Base-by-base conservation (phyloP, 2,329 filamentous ascomycete genomes). In the Botrytis galanthina region DNA sequence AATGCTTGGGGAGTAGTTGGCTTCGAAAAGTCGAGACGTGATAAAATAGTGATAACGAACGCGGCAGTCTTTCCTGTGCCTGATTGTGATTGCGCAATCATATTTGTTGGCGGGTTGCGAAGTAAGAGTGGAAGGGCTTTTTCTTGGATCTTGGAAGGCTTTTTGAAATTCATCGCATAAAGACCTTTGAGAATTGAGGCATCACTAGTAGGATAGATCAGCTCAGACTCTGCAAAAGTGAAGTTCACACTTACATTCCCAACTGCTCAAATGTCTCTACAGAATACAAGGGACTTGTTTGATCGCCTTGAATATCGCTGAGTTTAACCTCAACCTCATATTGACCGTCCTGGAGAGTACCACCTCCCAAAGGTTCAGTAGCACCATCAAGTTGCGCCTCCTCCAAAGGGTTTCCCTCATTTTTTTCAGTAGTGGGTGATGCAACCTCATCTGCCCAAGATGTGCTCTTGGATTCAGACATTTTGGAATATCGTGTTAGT, bases 31-130 rank as follows among this genome's bases (percentile, higher is more conserved):
- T 99, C 94, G 80, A 98, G 84, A 76, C 96, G 93, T 74, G 93
- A 93, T 59, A 99, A 88, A 75, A 97, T 92, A 75, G 97, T 97
- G 75, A 97, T 91, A 63, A 96, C 93, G 82, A 99, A 99, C 35
- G 96, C 96, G 32, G 95, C 96, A 0, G 96, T 99, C 86, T 99
- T 99, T 80, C 96, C 96, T 32, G 96, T 99, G 78, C 96, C 96
- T 3, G 96, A 99, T 83, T 99, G 96, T n/a, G 96, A 99, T 84
- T 99, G 96, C 5, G 95, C 96, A 80, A 99, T 95, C 88, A 99
- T 92, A 83, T 98, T 98, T 77, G 88, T 87, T 0, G 95, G 92
- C n/a, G 96, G 95, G 80, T 97, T 87, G 78, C 88, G 85, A 76
- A 99, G 88, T 80, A 99, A 92, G 72, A 99, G 87, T 42, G 96